phyloP scores from a whole-genome alignment of 1,139 yeast species.

The Geotrichum phurueaensis region DNA sequence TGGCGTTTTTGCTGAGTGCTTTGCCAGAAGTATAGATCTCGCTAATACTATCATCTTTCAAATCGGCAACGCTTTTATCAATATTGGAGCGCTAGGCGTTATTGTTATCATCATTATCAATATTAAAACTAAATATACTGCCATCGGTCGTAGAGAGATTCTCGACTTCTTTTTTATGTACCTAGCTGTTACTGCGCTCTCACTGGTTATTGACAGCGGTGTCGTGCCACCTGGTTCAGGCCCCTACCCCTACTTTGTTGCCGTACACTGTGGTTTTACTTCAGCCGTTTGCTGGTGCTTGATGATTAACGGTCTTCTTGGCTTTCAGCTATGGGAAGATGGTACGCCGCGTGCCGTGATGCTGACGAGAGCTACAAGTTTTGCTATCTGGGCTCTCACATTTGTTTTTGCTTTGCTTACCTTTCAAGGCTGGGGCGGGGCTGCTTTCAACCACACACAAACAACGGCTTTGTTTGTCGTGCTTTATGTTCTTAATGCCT shows the following conservation, averaged over 20 bases:
- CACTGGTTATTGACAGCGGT: constrained; percentile 83
- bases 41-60: constrained; percentile 91
- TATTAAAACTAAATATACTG: constrained; percentile 79
- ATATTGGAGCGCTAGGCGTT: constrained; percentile 65
- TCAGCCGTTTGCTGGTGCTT: constrained; percentile 67
- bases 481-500: constrained; percentile 63
- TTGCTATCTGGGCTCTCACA: constrained; percentile 59
- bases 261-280: constrained; percentile 68
- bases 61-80: constrained; percentile 82
- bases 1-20: constrained; percentile 73
- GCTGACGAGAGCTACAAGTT: constrained; percentile 55
- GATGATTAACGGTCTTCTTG: constrained; percentile 68
- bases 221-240: constrained; percentile 79
- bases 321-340: constrained; percentile 92
- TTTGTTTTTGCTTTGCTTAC: constrained; percentile 16
- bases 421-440: constrained; percentile 16
- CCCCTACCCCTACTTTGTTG: constrained; percentile 75
- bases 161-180: constrained; percentile 61
- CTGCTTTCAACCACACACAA: constrained; percentile 43
- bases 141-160: constrained; percentile 88
- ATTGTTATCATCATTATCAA: constrained; percentile 69
- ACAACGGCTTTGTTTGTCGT: constrained; percentile 54
- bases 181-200: constrained; percentile 52
- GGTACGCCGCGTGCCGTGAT: constrained; percentile 52
- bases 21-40: constrained; percentile 75